These are phyloP conservation scores for Diaporthe destruens DNA, from an alignment of 2,329 filamentous ascomycete species.

Conservation along the genomic window DNA sequence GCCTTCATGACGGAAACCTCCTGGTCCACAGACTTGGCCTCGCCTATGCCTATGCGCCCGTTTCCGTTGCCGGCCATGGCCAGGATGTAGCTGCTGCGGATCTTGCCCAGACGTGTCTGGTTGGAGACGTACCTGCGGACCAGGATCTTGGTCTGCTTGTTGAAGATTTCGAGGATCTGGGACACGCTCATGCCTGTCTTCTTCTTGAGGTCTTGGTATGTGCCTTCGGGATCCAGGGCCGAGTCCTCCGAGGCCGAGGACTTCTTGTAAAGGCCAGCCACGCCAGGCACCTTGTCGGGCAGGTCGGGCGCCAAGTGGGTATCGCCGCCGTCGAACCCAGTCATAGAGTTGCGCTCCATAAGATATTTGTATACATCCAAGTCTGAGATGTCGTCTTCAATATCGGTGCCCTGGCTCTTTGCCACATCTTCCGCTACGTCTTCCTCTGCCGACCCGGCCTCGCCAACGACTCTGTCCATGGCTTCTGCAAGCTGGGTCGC, in stretches of 20 bases:
- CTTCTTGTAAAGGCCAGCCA: constrained; percentile 64
- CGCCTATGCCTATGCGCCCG: constrained; percentile 88
- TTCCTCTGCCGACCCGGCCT: constrained; percentile 44
- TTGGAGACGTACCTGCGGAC: constrained; percentile 83
- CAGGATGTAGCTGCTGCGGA: constrained; percentile 80
- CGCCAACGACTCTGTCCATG: constrained; percentile 44
- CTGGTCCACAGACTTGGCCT: constrained; percentile 86
- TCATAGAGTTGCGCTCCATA: constrained; percentile 53
- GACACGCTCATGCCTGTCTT: constrained; percentile 66
- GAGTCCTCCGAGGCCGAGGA: constrained; percentile 64
- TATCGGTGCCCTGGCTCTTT: neutral
- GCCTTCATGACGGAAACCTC: constrained; percentile 78
- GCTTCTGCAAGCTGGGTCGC: constrained; percentile 36
- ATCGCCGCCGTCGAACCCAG: constrained; percentile 53
- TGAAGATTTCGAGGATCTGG: constrained; percentile 64
- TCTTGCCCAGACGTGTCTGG: constrained; percentile 96
- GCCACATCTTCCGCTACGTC: constrained; percentile 20
- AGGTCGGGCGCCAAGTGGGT: constrained; percentile 63
- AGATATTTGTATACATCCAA: constrained; percentile 51
- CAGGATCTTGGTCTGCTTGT: constrained; percentile 73
- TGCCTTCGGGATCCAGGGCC: constrained; percentile 63
- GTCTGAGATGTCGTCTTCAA: constrained; percentile 45
- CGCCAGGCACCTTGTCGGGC: constrained; percentile 65
- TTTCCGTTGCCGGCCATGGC: constrained; percentile 88
- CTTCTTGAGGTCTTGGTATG: constrained; percentile 65